phyloP scores from a whole-genome alignment of 495 filamentous ascomycete species.

The Penicillium lividum region DNA sequence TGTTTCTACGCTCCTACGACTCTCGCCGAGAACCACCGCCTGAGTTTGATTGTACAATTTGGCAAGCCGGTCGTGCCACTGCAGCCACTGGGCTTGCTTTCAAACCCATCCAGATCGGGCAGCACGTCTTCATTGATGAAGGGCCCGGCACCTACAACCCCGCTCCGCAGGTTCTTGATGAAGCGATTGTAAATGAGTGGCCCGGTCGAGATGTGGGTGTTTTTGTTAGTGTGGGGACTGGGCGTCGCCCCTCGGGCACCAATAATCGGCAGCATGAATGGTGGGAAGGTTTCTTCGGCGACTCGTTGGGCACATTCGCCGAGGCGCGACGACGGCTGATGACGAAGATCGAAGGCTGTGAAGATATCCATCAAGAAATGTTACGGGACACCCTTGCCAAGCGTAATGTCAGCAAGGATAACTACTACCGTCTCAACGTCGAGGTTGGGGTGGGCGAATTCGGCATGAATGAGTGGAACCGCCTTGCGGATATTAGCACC shows the following conservation, averaged over 20 bases:
- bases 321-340: conserved; percentile 84
- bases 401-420: conserved; percentile 78
- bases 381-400: conserved; percentile 71
- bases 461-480: conserved; percentile 97
- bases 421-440: conserved; percentile 97
- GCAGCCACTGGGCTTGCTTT: conserved; percentile 89
- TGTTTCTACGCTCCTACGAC: conserved; percentile 87
- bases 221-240: conserved; percentile 89
- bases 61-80: conserved; percentile 96
- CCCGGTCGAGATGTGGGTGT: conserved; percentile 87
- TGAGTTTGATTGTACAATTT: conserved; percentile 88
- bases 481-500: conserved; percentile 89
- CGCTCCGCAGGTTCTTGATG: conserved; percentile 79
- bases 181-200: conserved; percentile 91
- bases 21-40: conserved; percentile 87
- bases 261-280: conserved; percentile 69
- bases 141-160: conserved; percentile 92
- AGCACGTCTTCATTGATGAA: conserved; percentile 92
- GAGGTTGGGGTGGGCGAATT: conserved; percentile 97
- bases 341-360: conserved; percentile 91
- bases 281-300: conserved; percentile 89
- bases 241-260: conserved; percentile 76
- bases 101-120: conserved; percentile 92
- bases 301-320: conserved; percentile 73
- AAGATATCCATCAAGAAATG: conserved; percentile 86